A percentile compares a stretch with the other conserved stretches of the same genome.
phyloP scores from a whole-genome alignment of 1,139 yeast species.

The Pichia sp. region DNA sequence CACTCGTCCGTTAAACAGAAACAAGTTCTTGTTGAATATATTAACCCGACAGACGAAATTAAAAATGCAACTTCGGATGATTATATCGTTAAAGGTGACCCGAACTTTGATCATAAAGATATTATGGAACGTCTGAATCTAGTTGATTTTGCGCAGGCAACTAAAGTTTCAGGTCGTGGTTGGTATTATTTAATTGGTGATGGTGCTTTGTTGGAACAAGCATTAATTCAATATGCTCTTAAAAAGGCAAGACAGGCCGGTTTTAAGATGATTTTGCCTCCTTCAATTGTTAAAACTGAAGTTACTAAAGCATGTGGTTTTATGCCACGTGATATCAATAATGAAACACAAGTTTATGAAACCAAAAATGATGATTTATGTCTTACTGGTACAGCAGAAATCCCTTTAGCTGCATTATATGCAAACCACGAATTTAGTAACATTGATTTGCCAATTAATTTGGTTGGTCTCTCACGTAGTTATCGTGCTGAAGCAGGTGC shows the following conservation, averaged over 20 bases:
- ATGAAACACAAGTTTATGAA: slow-evolving; percentile 79
- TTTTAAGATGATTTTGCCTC: slow-evolving; percentile 71
- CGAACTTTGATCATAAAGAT: slow-evolving; percentile 51
- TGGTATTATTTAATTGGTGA: slow-evolving; percentile 85
- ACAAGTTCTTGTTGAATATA: slow-evolving; percentile 45
- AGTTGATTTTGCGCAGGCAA: slow-evolving; percentile 65
- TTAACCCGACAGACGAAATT: slow-evolving; percentile 37
- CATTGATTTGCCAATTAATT: slow-evolving; percentile 43
- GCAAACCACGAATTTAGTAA: slow-evolving; percentile 32
- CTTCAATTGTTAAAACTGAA: slow-evolving; percentile 76
- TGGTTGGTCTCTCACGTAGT: slow-evolving; percentile 81
- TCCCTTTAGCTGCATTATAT: slow-evolving; percentile 76
- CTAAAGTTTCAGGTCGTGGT: slow-evolving; percentile 75
- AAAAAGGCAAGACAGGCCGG: slow-evolving; percentile 61
- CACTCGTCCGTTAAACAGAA: slow-evolving; percentile 45
- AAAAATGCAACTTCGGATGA: slow-evolving; percentile 17
- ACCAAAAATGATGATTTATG: slow-evolving; percentile 47
- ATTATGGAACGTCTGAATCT: slow-evolving; percentile 60
- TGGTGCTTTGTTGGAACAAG: slow-evolving; percentile 87
- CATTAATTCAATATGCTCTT: slow-evolving; percentile 74
- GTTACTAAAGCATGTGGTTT: slow-evolving; percentile 89
- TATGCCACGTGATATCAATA: slow-evolving; percentile 84
- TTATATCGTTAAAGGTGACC: slow-evolving; percentile 4
- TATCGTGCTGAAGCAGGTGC: slow-evolving; percentile 98
- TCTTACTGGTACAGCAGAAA: slow-evolving; percentile 92